Evolutionary conservation across 2,329 filamentous ascomycete species (phyloP).

Genomic region (Podosphaera xanthii): DNA sequence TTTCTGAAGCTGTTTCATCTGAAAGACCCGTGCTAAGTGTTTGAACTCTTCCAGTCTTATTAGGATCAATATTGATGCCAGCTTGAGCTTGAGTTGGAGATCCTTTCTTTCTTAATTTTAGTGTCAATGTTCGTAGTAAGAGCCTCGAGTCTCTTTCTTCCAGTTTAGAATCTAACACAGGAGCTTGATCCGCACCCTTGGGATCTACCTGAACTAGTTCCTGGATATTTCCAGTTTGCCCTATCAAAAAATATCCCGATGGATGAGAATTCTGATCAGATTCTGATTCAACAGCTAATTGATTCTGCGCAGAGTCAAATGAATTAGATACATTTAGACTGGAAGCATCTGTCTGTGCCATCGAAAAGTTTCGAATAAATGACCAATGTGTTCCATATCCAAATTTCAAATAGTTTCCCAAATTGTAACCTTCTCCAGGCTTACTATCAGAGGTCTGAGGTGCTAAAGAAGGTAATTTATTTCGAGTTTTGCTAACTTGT

Average conservation of each 20-base stretch:
- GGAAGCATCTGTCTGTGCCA: background rate
- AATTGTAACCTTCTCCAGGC: constrained; percentile 17
- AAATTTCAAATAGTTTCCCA: constrained; percentile 41
- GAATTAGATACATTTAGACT: background rate
- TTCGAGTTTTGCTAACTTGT: background rate
- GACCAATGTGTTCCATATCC: constrained; percentile 47
- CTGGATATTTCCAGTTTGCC: constrained; percentile 41
- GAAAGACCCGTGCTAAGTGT: constrained; percentile 5
- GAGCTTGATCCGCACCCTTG: constrained; percentile 1
- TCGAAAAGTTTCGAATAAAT: constrained; percentile 17
- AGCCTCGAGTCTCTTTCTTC: constrained; percentile 28
- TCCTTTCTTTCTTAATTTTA: constrained; percentile 28
- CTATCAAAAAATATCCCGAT: constrained; percentile 40
- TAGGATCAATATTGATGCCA: constrained; percentile 24
- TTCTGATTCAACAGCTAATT: background rate
- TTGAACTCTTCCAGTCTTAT: constrained; percentile 5
- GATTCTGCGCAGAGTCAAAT: background rate
- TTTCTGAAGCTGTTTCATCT: constrained; percentile 10
- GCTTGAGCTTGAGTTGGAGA: constrained; percentile 22
- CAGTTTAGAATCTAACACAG: background rate
- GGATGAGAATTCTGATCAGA: constrained; percentile 1
- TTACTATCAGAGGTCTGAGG: constrained; percentile 9
- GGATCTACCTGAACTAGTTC: constrained; percentile 16
- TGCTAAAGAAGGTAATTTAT: constrained; percentile 4
- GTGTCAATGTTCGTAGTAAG: constrained; percentile 39